Base-by-base conservation (phyloP, 2,329 filamentous ascomycete species). In the Sphaerulina vaccinii region DNA sequence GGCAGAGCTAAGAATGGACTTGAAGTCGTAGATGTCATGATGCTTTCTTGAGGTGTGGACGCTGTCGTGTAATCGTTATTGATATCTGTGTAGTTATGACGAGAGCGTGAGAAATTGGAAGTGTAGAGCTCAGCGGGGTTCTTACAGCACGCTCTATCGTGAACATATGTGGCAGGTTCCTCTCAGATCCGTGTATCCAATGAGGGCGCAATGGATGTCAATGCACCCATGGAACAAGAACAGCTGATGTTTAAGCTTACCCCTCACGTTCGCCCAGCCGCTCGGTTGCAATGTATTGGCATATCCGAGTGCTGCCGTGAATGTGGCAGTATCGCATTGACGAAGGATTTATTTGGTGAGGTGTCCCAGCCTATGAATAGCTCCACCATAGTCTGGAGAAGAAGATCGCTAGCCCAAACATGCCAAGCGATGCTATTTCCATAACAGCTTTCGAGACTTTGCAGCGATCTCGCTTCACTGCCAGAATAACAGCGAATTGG, bases 1-100 rank as follows among this genome's bases (percentile, higher is more conserved):
- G 49, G 49, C 6, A 52, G 29, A n/a, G 13, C 24, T 5, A 52
- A 42, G 7, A 52, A 41, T n/a, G 15, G n/a, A 18, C 29, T 47
- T 10, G 23, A 13, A 32, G 27, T 10, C n/a, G n/a, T n/a, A n/a
- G n/a, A n/a, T n/a, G n/a, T n/a, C n/a, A n/a, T n/a, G n/a, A n/a
- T n/a, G n/a, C n/a, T n/a, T n/a, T n/a, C n/a, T n/a, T n/a, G n/a
- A n/a, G n/a, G n/a, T 7, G 27, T 32, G 27, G 27, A 32, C 7
- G 27, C 27, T 13, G n/a, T 32, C 27, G 27, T 32, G 27, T 32
- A 32, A n/a, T n/a, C n/a, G 27, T 13, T 32, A 13, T 6, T 32
- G 27, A 32, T n/a, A n/a, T 32, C 27, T 32, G 11, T 10, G 10
- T 10, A 32, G 27, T 32, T 11, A 32, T 3, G 2, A 27, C n/a